Percentiles rank a stretch among this genome's conserved stretches.
These are phyloP conservation scores for Zanthoxylum bungeanum DNA, from an alignment of 345 rosid genomes.

Conservation along the genomic window DNA sequence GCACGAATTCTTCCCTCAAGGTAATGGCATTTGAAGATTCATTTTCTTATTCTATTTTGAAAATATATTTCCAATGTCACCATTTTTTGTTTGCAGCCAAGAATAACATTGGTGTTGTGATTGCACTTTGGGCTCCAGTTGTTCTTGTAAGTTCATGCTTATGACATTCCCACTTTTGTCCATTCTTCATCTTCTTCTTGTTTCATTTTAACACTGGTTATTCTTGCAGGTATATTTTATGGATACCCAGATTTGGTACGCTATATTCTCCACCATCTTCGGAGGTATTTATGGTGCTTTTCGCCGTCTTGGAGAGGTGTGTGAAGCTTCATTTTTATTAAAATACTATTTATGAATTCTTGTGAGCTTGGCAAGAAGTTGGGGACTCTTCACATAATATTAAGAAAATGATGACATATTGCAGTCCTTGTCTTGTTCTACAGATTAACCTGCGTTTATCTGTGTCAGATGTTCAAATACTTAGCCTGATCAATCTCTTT, in stretches of 20 bases:
- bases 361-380: background rate
- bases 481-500: constrained; percentile 3
- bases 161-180: background rate
- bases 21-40: constrained; percentile 27
- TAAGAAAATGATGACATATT: background rate
- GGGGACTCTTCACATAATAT: background rate
- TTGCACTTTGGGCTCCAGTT: constrained; percentile 54
- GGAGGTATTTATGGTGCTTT: constrained; percentile 60
- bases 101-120: constrained; percentile 48
- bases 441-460: background rate
- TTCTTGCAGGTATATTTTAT: constrained; percentile 49
- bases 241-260: constrained; percentile 67
- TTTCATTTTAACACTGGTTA: background rate
- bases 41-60: background rate
- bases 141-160: constrained; percentile 34
- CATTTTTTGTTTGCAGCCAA: constrained; percentile 37
- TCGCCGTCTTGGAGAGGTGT: constrained; percentile 61
- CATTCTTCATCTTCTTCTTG: background rate
- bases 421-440: background rate
- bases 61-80: constrained; percentile 1
- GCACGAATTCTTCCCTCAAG: constrained; percentile 68
- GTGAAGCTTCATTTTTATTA: constrained; percentile 2
- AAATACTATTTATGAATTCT: background rate
- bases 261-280: constrained; percentile 50
- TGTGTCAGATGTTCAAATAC: background rate